These are phyloP conservation scores for Pecoramyces ruminantium DNA, from an alignment of 192 early-diverging fungal species.

Conservation along the genomic window DNA sequence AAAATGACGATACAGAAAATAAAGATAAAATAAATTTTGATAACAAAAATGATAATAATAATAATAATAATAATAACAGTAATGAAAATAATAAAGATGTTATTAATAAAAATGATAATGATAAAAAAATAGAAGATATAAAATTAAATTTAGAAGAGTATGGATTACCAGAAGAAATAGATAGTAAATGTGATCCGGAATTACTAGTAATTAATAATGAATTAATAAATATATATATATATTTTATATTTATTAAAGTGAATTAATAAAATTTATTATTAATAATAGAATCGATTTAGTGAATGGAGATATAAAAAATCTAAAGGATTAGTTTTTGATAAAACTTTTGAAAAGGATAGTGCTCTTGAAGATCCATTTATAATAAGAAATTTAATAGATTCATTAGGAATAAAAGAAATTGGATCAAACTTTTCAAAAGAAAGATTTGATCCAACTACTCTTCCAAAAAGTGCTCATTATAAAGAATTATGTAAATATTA, in stretches of 20 bases:
- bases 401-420: background rate
- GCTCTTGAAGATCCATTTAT: background rate
- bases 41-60: no score
- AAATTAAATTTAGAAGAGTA: background rate
- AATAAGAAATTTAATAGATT: background rate
- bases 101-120: background rate
- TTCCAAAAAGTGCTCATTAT: background rate
- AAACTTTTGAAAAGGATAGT: background rate
- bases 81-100: no score
- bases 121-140: background rate
- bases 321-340: background rate
- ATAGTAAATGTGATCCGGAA: background rate
- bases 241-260: no score
- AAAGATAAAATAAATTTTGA: background rate
- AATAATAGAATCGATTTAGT: background rate
- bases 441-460: background rate
- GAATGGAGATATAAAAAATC: background rate
- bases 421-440: background rate
- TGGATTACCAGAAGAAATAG: background rate
- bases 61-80: no score
- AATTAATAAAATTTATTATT: no score
- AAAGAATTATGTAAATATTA: background rate
- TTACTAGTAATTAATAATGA: background rate
- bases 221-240: no score
- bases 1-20: background rate